Base-by-base conservation (phyloP, 2,329 filamentous ascomycete genomes). In the Claviceps quebecensis region DNA sequence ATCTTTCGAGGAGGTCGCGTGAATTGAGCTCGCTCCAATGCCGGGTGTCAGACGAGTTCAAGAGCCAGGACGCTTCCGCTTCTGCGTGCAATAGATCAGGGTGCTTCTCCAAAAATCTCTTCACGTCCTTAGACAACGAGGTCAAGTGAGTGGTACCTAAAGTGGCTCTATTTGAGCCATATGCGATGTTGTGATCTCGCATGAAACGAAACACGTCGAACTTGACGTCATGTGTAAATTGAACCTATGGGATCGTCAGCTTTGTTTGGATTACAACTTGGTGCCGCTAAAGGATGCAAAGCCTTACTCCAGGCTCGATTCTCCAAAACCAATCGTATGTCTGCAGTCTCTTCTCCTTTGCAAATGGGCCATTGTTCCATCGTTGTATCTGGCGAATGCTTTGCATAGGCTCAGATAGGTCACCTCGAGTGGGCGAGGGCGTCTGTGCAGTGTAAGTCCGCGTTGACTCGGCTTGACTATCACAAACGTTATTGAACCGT, bases 151-250 rank as follows among this genome's bases (percentile, higher is more conserved):
- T 67, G 49, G 72, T 67, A 51, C 73, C 69, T 29, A 75, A 61
- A 43, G 72, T 68, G 23, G 70, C 69, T 60, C 74, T 72, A 53
- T 74, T 79, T 61, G 78, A 80, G 13, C 77, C 87, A 61, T 93
- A 93, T 11, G 81, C 86, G 63, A 91, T 85, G 63, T 88, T 83
- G 64, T 87, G 80, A 61, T 94, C 87, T 56, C 81, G 75, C 86
- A 94, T 91, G 71, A 83, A 90, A 46, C 81, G 79, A 70, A 94
- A 94, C 34, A 93, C 80, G 61, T 94, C 88, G 62, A 94, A 93
- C 62, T 88, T 81, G 55, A 94, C 78, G 55, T 77, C 66, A 54
- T 76, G 77, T 52, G 70, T 72, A 56, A 78, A 77, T 45, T 75
- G 69, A 5, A 76, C 70, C 75, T 78, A 39, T 36, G 48, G 38